Evolutionary conservation across 441 rosid genomes (phyloP).

Genomic region (Eruca vesicaria): DNA sequence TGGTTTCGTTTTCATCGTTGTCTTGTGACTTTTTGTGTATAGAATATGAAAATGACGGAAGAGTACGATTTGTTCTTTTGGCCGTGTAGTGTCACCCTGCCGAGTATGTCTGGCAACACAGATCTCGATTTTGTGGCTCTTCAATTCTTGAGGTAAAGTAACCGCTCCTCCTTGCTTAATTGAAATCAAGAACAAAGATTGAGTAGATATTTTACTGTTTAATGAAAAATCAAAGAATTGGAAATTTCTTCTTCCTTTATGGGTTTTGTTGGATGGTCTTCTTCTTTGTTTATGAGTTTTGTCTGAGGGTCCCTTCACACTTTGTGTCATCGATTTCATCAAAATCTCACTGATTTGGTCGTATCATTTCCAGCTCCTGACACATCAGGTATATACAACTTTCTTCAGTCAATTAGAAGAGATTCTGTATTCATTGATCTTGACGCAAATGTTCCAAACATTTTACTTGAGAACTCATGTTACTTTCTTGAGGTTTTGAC

Average conservation of each 20-base stretch:
- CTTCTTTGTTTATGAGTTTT: too few relatives aligned
- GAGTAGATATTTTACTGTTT: too few relatives aligned
- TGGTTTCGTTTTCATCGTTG: background rate
- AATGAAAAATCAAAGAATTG: too few relatives aligned
- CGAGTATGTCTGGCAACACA: constrained; percentile 82
- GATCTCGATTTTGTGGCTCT: constrained; percentile 46
- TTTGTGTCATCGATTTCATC: background rate
- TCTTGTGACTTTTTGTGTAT: background rate
- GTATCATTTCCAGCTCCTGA: constrained; percentile 52
- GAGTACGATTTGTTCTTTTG: too few relatives aligned
- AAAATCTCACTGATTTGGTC: background rate
- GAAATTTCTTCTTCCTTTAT: too few relatives aligned
- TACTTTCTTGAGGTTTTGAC: background rate
- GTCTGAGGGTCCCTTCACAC: too few relatives aligned
- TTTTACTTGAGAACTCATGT: constrained; percentile 10
- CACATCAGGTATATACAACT: constrained; percentile 60
- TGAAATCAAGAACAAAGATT: background rate
- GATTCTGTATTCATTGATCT: constrained; percentile 64
- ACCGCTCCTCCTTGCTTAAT: too few relatives aligned
- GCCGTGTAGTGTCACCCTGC: constrained; percentile 54
- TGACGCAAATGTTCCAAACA: constrained; percentile 50
- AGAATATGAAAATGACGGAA: constrained; percentile 59
- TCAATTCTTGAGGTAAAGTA: too few relatives aligned
- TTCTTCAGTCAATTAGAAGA: constrained; percentile 67
- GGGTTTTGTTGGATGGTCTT: too few relatives aligned